These are phyloP conservation scores for Neurospora sp. DNA, from an alignment of 495 filamentous ascomycete genomes.

Conservation along the genomic window DNA sequence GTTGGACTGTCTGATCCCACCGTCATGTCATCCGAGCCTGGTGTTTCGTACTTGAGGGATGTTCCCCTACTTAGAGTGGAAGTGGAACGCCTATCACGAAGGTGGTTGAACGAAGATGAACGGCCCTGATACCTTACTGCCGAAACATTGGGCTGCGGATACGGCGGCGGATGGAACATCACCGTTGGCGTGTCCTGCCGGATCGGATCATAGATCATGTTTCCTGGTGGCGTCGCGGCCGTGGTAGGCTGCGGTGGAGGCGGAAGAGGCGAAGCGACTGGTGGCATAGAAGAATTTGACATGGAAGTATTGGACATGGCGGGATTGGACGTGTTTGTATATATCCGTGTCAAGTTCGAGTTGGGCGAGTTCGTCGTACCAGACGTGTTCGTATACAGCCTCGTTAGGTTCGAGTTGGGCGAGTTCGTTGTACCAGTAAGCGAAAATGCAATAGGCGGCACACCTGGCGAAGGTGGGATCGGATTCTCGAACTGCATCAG, in stretches of 20 bases:
- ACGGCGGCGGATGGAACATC: conserved; percentile 32
- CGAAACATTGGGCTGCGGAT: conserved; percentile 37
- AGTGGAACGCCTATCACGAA: neutral
- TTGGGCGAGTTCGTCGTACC: neutral
- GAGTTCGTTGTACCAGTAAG: conserved; percentile 75
- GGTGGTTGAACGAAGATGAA: conserved; percentile 11
- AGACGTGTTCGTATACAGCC: conserved; percentile 39
- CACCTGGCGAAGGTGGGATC: conserved; percentile 23
- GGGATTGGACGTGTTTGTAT: neutral
- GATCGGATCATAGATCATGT: conserved; percentile 45
- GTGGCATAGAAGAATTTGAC: neutral
- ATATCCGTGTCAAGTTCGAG: neutral
- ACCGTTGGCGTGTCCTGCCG: conserved; percentile 29
- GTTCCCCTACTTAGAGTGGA: neutral
- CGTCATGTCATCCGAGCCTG: conserved; percentile 20
- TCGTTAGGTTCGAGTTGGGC: conserved; percentile 64
- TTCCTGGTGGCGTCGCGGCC: conserved; percentile 36
- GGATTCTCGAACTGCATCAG: conserved; percentile 23
- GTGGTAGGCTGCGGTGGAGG: conserved; percentile 12
- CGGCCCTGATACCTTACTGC: conserved; percentile 30
- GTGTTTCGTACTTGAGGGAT: conserved; percentile 26
- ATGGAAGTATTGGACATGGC: neutral
- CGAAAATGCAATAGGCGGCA: conserved; percentile 60
- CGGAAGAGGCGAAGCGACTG: conserved; percentile 8
- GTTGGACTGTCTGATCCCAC: neutral